Percentiles rank a stretch among this genome's conserved stretches.
These are phyloP conservation scores for Podospora bellae-mahoneyi DNA, from an alignment of 495 filamentous ascomycete species.

Conservation along the genomic window DNA sequence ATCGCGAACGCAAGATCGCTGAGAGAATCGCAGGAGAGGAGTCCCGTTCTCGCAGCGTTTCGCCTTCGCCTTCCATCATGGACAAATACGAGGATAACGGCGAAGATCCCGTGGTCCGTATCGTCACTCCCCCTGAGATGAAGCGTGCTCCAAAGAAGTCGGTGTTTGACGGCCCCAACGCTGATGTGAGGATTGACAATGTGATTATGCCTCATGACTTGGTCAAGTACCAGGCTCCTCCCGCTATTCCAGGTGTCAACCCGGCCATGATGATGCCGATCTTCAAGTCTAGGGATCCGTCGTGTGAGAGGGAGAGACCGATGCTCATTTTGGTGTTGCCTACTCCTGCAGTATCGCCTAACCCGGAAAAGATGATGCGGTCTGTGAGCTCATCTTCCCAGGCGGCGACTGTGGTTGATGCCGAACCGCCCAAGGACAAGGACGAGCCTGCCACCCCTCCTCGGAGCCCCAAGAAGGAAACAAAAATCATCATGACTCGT, in stretches of 20 bases:
- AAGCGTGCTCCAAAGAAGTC: conserved; percentile 38
- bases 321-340: conserved; percentile 52
- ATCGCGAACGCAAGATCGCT: conserved; percentile 48
- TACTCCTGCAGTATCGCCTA: conserved; percentile 47
- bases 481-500: conserved; percentile 17
- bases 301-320: conserved; percentile 49
- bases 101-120: conserved; percentile 35
- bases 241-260: background rate
- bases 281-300: conserved; percentile 46
- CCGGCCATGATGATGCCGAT: conserved; percentile 25
- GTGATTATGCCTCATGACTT: conserved; percentile 42
- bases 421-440: conserved; percentile 14
- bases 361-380: conserved; percentile 35
- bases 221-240: conserved; percentile 26
- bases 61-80: conserved; percentile 46
- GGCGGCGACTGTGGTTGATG: conserved; percentile 4
- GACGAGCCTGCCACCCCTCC: background rate
- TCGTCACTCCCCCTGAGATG: conserved; percentile 49
- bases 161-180: conserved; percentile 52
- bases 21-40: conserved; percentile 45
- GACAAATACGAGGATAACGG: conserved; percentile 44
- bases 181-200: conserved; percentile 53
- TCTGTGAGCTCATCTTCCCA: conserved; percentile 15
- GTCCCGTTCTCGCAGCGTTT: conserved; percentile 44
- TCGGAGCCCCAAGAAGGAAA: conserved; percentile 11